These are phyloP conservation scores for Cystofilobasidium capitatum DNA, from an alignment of 768 basidiomycete species.

Conservation along the genomic window DNA sequence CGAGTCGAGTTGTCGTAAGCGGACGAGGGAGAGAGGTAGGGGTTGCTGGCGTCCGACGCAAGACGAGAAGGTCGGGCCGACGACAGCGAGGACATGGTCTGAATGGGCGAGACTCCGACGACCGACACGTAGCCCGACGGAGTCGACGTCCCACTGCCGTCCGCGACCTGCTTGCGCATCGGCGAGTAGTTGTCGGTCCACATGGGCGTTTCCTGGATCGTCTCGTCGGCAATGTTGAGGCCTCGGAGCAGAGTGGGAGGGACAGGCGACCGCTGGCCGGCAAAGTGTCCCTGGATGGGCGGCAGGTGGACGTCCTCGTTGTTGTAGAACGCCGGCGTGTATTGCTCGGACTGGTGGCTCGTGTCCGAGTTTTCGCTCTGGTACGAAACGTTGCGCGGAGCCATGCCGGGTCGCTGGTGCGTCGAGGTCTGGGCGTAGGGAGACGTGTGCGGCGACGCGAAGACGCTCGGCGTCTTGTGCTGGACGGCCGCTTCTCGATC, in stretches of 20 bases:
- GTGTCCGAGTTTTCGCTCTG: background rate
- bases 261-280: background rate
- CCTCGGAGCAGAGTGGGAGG: background rate
- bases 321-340: background rate
- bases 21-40: background rate
- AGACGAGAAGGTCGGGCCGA: background rate
- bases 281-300: background rate
- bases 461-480: background rate
- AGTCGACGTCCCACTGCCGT: background rate
- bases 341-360: background rate
- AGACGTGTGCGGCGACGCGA: background rate
- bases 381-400: background rate
- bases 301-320: background rate
- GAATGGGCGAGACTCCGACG: background rate
- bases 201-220: background rate
- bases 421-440: background rate
- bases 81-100: background rate
- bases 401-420: background rate
- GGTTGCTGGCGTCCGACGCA: background rate
- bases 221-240: background rate
- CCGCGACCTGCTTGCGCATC: background rate
- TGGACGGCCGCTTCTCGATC: background rate
- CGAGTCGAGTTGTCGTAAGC: background rate
- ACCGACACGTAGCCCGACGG: background rate
- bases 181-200: background rate